Base-by-base conservation (phyloP, 1,139 yeast species). In the Pneumocystis murina region DNA sequence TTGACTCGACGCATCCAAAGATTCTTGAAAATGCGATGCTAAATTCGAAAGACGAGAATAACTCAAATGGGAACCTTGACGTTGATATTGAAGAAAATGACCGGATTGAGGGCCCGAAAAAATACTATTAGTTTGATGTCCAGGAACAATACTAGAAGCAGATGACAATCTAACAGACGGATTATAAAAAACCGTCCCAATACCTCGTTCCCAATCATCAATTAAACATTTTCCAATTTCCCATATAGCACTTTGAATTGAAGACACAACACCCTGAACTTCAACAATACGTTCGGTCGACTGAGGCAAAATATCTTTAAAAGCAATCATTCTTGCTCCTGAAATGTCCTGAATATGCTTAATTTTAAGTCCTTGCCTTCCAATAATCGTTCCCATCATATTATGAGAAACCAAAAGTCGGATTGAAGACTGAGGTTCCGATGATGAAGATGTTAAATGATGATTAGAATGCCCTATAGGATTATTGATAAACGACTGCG, bases 301-400 rank as follows among this genome's bases (percentile, higher is more conserved):
- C 68, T 86, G 87, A 5, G 89, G 89, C 66, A 90, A 80, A 72
- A 85, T 85, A 64, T 89, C 90, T 73, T 89, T 89, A 41, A 95
- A 85, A 14, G 95, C 96, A 66, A 87, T 90, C 84, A 90, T 86
- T 71, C 88, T 85, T 63, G 89, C 88, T 66, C 81, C 78, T 72
- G 78, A 85, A 60, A 76, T 77, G 66, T 84, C 85, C 75, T 89
- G 96, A 68, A 90, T 82, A 64, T 84, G 81, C 76, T 88, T 91
- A 72, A 90, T 90, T 73, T 92, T 82, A 43, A 80, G 78, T 62
- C 97, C 97, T 69, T 82, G 87, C 65, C 87, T 83, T 62, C 97
- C 97, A 73, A 90, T 90, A 64, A 90, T 82, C 12, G 95, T 85
- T 59, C 97, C 96, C 84, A 90, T 85, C 75, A 89, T 96, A 67